A percentile compares a stretch with the other conserved stretches of the same genome.
These are phyloP conservation scores for Yarrowia galli DNA, from an alignment of 1,139 yeast species.

Conservation along the genomic window DNA sequence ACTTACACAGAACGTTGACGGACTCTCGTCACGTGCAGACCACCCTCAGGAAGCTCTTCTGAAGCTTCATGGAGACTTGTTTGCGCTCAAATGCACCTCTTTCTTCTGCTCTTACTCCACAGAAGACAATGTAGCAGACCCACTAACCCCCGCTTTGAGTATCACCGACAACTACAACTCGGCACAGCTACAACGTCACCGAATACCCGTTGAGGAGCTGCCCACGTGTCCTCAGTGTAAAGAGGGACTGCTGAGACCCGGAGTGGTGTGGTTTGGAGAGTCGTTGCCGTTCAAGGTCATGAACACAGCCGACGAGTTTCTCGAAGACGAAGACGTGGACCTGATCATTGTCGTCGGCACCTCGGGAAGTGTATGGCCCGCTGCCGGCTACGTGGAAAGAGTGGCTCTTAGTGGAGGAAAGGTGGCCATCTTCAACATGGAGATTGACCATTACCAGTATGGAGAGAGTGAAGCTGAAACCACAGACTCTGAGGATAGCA, in stretches of 20 bases:
- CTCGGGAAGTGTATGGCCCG: conserved; percentile 87
- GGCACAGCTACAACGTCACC: conserved; percentile 38
- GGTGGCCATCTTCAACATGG: conserved; percentile 83
- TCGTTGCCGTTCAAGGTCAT: conserved; percentile 69
- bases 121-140: conserved; percentile 61
- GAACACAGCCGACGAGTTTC: conserved; percentile 72
- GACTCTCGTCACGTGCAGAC: conserved; percentile 69
- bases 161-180: conserved; percentile 43
- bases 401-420: conserved; percentile 76
- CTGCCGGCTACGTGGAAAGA: conserved; percentile 86
- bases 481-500: conserved; percentile 41
- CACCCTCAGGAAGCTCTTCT: conserved; percentile 61
- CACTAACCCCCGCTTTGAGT: conserved; percentile 66
- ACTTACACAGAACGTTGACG: conserved; percentile 85
- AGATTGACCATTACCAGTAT: conserved; percentile 49
- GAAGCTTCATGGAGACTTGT: conserved; percentile 82
- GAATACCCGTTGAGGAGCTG: conserved; percentile 59
- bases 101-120: conserved; percentile 72
- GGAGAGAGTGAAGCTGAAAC: conserved; percentile 49
- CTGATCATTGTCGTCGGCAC: conserved; percentile 84
- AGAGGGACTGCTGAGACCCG: conserved; percentile 73
- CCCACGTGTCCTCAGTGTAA: conserved; percentile 80
- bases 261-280: conserved; percentile 95
- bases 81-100: conserved; percentile 74
- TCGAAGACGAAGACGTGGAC: conserved; percentile 67